Percentiles rank a stretch among this genome's conserved stretches.
phyloP scores from a whole-genome alignment of 352 stramenopile genomes.

The Hyaloperonospora arabidopsidis region DNA sequence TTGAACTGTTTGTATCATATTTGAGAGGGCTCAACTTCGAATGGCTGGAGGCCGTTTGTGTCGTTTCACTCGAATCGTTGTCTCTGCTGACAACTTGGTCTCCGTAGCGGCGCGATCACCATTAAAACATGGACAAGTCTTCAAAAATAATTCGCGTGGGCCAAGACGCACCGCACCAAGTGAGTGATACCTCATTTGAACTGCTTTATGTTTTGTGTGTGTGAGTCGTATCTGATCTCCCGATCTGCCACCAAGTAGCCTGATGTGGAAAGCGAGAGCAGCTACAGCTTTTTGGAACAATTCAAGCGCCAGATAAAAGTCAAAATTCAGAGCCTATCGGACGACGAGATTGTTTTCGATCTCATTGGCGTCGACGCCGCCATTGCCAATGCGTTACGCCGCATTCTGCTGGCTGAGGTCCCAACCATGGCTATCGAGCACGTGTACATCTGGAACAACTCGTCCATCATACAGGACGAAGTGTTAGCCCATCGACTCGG shows the following conservation, averaged over 20 bases:
- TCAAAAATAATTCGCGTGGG: constrained; percentile 72
- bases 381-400: constrained; percentile 88
- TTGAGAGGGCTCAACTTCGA: constrained; percentile 4
- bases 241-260: constrained; percentile 33
- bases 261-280: constrained; percentile 61
- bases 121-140: constrained; percentile 59
- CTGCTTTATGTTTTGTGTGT: background rate
- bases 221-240: constrained; percentile 8
- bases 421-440: constrained; percentile 91
- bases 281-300: constrained; percentile 73
- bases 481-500: constrained; percentile 87
- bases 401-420: constrained; percentile 88
- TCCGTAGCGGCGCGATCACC: too few species aligned
- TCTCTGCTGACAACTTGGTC: too few species aligned
- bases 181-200: constrained; percentile 17
- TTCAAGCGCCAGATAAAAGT: constrained; percentile 81
- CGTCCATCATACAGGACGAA: constrained; percentile 91
- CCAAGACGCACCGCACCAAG: constrained; percentile 68
- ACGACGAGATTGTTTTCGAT: constrained; percentile 89
- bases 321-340: constrained; percentile 73
- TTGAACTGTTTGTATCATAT: background rate
- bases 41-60: constrained; percentile 27
- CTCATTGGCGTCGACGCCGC: constrained; percentile 87
- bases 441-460: constrained; percentile 93
- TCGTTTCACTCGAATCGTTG: constrained; percentile 10